Conservation (phyloP, 1,284 basidiomycete species). For the Cronartium ribicola region DNA sequence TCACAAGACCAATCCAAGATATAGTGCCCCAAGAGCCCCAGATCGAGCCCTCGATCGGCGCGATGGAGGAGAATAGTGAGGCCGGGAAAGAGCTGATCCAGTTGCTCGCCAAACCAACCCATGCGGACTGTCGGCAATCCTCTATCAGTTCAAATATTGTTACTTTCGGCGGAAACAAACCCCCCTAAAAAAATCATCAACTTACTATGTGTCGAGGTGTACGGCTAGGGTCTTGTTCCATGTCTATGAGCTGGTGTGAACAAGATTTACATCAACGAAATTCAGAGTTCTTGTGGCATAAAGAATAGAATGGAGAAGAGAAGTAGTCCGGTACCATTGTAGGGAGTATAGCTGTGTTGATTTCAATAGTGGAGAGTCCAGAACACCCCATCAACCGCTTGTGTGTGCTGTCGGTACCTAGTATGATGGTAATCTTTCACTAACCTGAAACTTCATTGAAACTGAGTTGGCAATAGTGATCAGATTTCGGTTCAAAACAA, state of each 20-base stretch:
- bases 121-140: slow-evolving; percentile 19
- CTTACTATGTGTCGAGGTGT: slow-evolving; percentile 35
- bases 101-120: slow-evolving; percentile 24
- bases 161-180: neutral
- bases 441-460: slow-evolving; percentile 22
- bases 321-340: slow-evolving; percentile 24
- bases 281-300: neutral
- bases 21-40: slow-evolving; percentile 33
- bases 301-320: neutral
- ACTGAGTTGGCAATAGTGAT: neutral
- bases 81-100: slow-evolving; percentile 39
- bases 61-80: slow-evolving; percentile 26
- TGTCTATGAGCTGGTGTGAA: slow-evolving; percentile 18
- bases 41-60: slow-evolving; percentile 20
- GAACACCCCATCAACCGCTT: neutral
- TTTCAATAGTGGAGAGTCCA: neutral
- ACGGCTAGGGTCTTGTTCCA: slow-evolving; percentile 31
- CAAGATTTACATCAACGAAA: neutral
- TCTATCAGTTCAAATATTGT: neutral
- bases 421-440: neutral
- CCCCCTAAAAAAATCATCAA: neutral
- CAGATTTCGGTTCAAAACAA: neutral
- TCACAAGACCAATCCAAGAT: slow-evolving; percentile 31
- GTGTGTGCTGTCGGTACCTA: neutral
- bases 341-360: slow-evolving; percentile 26